Evolutionary conservation across 305 asterid species (phyloP).

Genomic region (Coffea humblotiana): DNA sequence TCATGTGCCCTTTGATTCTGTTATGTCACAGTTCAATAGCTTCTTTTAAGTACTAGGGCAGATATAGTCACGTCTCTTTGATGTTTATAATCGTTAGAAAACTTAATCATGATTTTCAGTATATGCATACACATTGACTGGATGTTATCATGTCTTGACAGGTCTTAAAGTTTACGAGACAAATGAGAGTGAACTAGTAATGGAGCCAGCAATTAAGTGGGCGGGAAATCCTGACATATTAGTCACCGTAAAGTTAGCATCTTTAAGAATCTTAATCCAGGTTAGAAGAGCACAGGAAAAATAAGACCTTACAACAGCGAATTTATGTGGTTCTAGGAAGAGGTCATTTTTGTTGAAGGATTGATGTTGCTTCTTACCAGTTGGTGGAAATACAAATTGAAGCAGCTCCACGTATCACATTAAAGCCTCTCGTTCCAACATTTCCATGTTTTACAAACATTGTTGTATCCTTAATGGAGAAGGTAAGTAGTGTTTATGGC

Average conservation of each 20-base stretch:
- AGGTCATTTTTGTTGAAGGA: slow-evolving; percentile 7
- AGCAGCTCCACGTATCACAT: slow-evolving; percentile 62
- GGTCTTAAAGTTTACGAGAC: slow-evolving; percentile 80
- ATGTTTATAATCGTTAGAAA: background rate
- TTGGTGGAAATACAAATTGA: slow-evolving; percentile 71
- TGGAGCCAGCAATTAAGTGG: slow-evolving; percentile 83
- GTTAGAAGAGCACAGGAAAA: slow-evolving; percentile 35
- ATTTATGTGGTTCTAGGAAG: slow-evolving; percentile 3
- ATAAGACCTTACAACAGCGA: background rate
- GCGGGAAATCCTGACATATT: slow-evolving; percentile 77
- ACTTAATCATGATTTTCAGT: background rate
- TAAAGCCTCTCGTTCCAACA: slow-evolving; percentile 74
- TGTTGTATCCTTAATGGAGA: slow-evolving; percentile 69
- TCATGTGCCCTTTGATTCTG: background rate
- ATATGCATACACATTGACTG: background rate
- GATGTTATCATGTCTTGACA: slow-evolving; percentile 29
- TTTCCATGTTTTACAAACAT: slow-evolving; percentile 75
- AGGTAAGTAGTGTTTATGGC: slow-evolving; percentile 38
- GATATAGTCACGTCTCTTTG: too few relatives aligned
- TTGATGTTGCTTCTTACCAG: slow-evolving; percentile 39
- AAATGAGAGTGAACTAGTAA: slow-evolving; percentile 74
- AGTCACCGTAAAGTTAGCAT: slow-evolving; percentile 47
- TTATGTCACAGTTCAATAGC: background rate
- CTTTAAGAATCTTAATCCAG: slow-evolving; percentile 57
- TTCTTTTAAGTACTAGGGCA: background rate